Evolutionary conservation across 192 early-diverging fungal genomes (phyloP), one percentile per base, ranked within the genome.

Genomic region (Rhizophagus prolifer): DNA sequence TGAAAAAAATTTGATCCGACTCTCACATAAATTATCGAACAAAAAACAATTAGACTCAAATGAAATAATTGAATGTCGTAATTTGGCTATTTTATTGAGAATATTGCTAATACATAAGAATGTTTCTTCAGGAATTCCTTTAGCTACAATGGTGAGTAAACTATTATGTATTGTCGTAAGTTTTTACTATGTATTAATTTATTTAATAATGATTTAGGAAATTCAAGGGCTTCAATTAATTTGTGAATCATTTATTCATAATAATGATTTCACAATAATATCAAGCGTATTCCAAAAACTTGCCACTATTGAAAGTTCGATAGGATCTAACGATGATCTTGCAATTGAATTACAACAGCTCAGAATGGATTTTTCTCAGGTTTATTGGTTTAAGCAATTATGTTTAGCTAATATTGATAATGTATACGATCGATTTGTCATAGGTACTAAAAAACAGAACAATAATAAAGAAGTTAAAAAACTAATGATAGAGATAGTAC

Each of bases 31-130:
- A 54, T 63, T 70, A 50, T 67, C 61, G 25, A 71, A 54, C 12
- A 13, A 58, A 7, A 47, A 74, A 41, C 70, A 44, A 62, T 25
- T 74, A 26, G 75, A 78, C 62, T 26, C 38, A 47, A 66, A 65
- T 9, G 69, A 69, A 67, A 25, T 81, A 5, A 58, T 80, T 47
- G 58, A 82, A n/a, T 76, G 80, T 59, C 72, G 74, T 19, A 86
- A 86, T 58, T 67, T 84, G 23, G 72, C 72, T 9, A 62, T 73
- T 14, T 60, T 86, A 34, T 47, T 84, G 26, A 77, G 85, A 41
- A 34, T 84, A 21, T 72, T 86, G 61, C 62, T 86, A 63, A 74
- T 83, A 4, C 81, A 83, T 28, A 36, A 26, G 9, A 36, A 58
- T 10, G 12, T 4, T 4, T 31, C 28, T 9, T 13, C 13, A 16